phyloP scores from a whole-genome alignment of 228 moss, liverwort and hornwort genomes.

The Sphagnum magellanicum region DNA sequence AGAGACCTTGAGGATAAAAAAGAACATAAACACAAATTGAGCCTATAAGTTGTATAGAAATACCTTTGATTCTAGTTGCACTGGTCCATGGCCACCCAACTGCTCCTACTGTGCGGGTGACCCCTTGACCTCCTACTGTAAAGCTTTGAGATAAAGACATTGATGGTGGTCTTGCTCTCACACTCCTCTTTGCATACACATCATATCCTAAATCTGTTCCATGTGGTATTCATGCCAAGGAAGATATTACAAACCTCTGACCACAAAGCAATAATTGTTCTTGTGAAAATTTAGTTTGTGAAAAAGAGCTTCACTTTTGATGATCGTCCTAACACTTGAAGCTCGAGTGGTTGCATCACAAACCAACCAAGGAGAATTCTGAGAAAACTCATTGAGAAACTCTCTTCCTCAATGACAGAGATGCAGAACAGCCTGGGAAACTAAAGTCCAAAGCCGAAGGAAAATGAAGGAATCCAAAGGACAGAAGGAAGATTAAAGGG shows the following conservation, averaged over 20 bases:
- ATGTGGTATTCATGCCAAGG: neutral
- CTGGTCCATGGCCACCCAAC: constrained; percentile 28
- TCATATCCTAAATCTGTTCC: constrained; percentile 37
- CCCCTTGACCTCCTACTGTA: constrained; percentile 33
- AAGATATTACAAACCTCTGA: neutral
- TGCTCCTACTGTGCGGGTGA: constrained; percentile 45
- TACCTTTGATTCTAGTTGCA: constrained; percentile 48
- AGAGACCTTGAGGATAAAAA: neutral
- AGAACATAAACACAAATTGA: neutral
- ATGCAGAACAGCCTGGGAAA: neutral
- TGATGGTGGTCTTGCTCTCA: constrained; percentile 47
- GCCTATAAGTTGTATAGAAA: neutral
- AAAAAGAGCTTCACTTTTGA: neutral
- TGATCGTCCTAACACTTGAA: neutral
- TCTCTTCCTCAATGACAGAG: neutral
- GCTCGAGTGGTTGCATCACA: neutral
- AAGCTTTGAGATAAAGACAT: constrained; percentile 72
- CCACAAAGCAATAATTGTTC: neutral
- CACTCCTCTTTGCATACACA: constrained; percentile 30
- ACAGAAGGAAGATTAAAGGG: neutral
- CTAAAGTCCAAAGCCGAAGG: no score
- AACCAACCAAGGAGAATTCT: neutral
- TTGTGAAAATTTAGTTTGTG: neutral
- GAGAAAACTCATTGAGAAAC: neutral
- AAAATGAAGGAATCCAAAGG: neutral